phyloP scores from a whole-genome alignment of 1,284 basidiomycete genomes.

The Austroboletus novae-zelandiae region DNA sequence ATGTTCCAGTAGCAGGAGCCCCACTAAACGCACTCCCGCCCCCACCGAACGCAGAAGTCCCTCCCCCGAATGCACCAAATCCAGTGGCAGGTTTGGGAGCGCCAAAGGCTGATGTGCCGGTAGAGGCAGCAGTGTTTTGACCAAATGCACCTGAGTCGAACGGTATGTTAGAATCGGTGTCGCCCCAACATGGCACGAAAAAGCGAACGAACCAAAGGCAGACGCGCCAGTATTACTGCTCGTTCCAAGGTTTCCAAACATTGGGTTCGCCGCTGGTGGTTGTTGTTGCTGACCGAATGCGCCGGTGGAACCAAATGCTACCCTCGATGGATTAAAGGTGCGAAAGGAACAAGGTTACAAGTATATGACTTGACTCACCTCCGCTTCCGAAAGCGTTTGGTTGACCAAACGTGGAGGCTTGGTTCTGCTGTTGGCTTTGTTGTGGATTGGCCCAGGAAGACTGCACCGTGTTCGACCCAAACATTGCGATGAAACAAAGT shows the following conservation, averaged over 20 bases:
- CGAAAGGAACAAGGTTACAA: conserved; percentile 30
- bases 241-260: conserved; percentile 64
- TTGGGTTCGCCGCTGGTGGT: conserved; percentile 65
- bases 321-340: conserved; percentile 29
- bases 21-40: conserved; percentile 34
- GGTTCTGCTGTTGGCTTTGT: conserved; percentile 46
- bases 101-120: conserved; percentile 52
- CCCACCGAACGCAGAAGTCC: conserved; percentile 40
- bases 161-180: conserved; percentile 18
- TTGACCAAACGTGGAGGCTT: conserved; percentile 47
- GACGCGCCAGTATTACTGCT: conserved; percentile 37
- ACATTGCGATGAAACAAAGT: conserved; percentile 46
- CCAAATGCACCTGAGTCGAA: conserved; percentile 56
- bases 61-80: conserved; percentile 64
- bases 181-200: conserved; percentile 4
- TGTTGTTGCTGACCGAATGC: conserved; percentile 53
- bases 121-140: conserved; percentile 37
- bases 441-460: conserved; percentile 67
- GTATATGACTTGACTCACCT: conserved; percentile 37
- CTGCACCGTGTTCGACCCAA: conserved; percentile 46
- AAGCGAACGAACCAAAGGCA: conserved; percentile 56
- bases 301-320: conserved; percentile 44
- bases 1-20: conserved; percentile 22
- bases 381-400: conserved; percentile 46
- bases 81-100: conserved; percentile 63